These are phyloP conservation scores for Naegleria lovaniensis DNA, from an alignment of 208 protist species.

Conservation along the genomic window DNA sequence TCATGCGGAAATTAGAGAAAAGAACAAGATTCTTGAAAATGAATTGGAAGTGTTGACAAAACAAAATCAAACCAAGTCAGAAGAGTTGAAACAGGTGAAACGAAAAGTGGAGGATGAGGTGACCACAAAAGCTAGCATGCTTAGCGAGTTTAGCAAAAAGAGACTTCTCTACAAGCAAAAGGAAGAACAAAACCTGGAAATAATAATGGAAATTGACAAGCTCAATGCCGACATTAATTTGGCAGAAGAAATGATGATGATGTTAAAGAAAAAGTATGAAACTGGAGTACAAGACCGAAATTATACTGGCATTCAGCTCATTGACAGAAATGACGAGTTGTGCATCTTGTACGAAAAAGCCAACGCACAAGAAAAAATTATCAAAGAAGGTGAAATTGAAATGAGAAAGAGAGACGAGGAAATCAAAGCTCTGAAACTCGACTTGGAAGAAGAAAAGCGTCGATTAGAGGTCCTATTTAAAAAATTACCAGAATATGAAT, in stretches of 20 bases:
- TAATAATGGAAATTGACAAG: conserved; percentile 66
- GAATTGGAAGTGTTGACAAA: conserved; percentile 77
- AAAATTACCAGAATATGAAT: conserved; percentile 30
- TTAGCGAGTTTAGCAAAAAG: conserved; percentile 56
- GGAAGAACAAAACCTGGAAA: conserved; percentile 65
- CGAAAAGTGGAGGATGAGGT: conserved; percentile 65
- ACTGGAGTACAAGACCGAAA: conserved; percentile 77
- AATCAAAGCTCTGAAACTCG: background rate
- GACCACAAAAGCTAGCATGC: conserved; percentile 59
- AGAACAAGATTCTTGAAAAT: conserved; percentile 88
- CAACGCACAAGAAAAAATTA: conserved; percentile 78
- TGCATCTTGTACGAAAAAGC: conserved; percentile 84
- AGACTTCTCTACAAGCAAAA: conserved; percentile 57
- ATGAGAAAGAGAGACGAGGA: conserved; percentile 16
- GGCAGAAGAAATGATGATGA: conserved; percentile 73
- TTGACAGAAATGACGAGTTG: conserved; percentile 90
- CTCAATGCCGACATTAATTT: conserved; percentile 77
- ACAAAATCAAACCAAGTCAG: conserved; percentile 75
- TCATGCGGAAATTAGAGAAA: conserved; percentile 85
- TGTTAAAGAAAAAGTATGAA: conserved; percentile 71
- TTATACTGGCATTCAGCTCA: conserved; percentile 84
- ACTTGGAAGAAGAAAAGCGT: conserved; percentile 1
- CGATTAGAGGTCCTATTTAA: background rate
- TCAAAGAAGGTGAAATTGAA: conserved; percentile 65
- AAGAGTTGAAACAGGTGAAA: conserved; percentile 64